These are phyloP conservation scores for Bruguiera gymnorhiza DNA, from an alignment of 345 rosid species.

Conservation along the genomic window DNA sequence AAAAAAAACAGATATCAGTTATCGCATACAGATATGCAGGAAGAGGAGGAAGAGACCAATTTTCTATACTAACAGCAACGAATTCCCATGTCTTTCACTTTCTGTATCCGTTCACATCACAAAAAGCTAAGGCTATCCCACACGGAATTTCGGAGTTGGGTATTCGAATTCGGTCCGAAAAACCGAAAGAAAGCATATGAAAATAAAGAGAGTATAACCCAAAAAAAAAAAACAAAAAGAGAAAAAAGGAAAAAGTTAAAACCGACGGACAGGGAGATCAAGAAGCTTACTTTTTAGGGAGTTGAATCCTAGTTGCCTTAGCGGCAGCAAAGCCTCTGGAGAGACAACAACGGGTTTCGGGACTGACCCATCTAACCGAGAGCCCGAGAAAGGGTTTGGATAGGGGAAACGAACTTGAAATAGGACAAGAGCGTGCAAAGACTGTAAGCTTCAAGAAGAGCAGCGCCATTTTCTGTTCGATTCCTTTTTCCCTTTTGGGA, in stretches of 20 bases:
- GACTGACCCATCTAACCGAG: conserved; percentile 45
- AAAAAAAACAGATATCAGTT: background rate
- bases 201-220: background rate
- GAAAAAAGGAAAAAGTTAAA: background rate
- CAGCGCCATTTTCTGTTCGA: conserved; percentile 33
- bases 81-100: background rate
- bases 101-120: background rate
- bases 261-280: background rate
- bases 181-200: background rate
- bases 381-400: conserved; percentile 32
- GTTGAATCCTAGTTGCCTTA: conserved; percentile 46
- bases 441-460: conserved; percentile 41
- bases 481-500: no score
- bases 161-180: background rate
- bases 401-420: conserved; percentile 26
- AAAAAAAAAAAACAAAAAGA: no score
- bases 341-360: conserved; percentile 20
- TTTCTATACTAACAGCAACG: background rate
- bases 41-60: background rate
- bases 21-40: background rate
- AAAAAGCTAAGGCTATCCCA: background rate
- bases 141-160: background rate
- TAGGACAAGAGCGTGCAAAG: conserved; percentile 26
- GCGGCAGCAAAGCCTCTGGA: conserved; percentile 50
- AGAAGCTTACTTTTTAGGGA: conserved; percentile 50